phyloP scores from a whole-genome alignment of 371 early-diverging fungal species.

The Lichtheimia hyalospora region DNA sequence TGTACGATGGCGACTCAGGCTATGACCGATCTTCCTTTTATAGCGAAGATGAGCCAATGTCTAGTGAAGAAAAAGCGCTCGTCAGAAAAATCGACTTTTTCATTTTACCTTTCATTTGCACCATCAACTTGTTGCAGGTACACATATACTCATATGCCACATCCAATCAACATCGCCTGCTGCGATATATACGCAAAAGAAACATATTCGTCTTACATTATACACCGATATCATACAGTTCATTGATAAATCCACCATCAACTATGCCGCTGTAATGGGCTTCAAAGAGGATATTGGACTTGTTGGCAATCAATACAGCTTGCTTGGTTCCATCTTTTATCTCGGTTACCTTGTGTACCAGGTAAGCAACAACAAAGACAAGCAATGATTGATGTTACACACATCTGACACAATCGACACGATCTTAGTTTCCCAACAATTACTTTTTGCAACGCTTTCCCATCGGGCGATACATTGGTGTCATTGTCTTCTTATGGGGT shows the following conservation, averaged over 20 bases:
- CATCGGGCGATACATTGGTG: slow-evolving; percentile 34
- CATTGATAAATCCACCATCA: slow-evolving; percentile 44
- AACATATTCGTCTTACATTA: too few relatives aligned
- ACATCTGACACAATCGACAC: too few relatives aligned
- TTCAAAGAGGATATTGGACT: slow-evolving; percentile 30
- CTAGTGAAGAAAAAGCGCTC: slow-evolving; percentile 33
- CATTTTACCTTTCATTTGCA: slow-evolving; percentile 36
- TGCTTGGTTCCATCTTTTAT: slow-evolving; percentile 42
- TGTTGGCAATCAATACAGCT: slow-evolving; percentile 27
- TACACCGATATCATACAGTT: slow-evolving; percentile 16
- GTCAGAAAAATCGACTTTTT: slow-evolving; percentile 37
- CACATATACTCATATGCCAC: not conserved
- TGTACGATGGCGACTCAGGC: slow-evolving; percentile 1
- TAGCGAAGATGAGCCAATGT: slow-evolving; percentile 20
- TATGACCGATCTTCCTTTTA: slow-evolving; percentile 7
- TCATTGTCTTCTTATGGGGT: slow-evolving; percentile 38
- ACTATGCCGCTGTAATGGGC: slow-evolving; percentile 31
- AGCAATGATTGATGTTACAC: too few relatives aligned
- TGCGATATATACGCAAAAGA: too few relatives aligned
- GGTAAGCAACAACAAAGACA: slow-evolving; percentile 13
- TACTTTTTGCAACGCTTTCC: slow-evolving; percentile 38
- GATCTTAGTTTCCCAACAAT: slow-evolving; percentile 38
- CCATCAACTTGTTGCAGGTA: slow-evolving; percentile 42
- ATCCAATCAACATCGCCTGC: too few relatives aligned
- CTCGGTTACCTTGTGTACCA: slow-evolving; percentile 38